A percentile compares a stretch with the other conserved stretches of the same genome.
Conservation (phyloP, 2,329 filamentous ascomycete species). For the Trichophyton rubrum region DNA sequence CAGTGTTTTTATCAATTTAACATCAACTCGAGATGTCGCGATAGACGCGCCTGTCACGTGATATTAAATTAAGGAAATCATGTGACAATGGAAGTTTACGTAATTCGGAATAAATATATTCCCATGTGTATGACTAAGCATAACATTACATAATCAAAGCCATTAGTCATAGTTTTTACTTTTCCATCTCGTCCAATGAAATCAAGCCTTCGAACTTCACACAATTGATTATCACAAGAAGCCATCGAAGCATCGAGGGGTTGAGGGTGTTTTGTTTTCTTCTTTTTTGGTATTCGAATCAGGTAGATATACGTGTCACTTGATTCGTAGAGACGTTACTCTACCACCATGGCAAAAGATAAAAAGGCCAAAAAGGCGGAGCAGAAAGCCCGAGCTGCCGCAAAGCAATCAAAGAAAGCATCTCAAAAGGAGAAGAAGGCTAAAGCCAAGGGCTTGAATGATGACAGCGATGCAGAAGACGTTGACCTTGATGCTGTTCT, state of each 20-base stretch:
- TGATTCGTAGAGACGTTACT: not conserved
- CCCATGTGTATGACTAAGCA: not conserved
- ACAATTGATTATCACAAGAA: not conserved
- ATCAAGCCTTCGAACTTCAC: not conserved
- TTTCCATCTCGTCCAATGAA: not conserved
- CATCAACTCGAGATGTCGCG: slow-evolving; percentile 1
- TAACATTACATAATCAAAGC: not conserved
- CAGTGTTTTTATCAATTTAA: not conserved
- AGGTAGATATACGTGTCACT: not conserved
- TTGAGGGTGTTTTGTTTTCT: not conserved
- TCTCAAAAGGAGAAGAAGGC: slow-evolving; percentile 63
- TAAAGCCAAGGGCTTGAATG: slow-evolving; percentile 53
- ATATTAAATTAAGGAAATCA: not conserved
- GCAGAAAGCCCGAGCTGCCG: slow-evolving; percentile 44
- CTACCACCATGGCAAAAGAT: slow-evolving; percentile 39
- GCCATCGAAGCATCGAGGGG: not conserved
- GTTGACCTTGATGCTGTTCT: slow-evolving; percentile 87
- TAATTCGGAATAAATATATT: not conserved
- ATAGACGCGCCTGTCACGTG: not conserved
- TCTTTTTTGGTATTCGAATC: no score
- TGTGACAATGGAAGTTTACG: not conserved
- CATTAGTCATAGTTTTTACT: not conserved
- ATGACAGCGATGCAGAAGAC: slow-evolving; percentile 82
- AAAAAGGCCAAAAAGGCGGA: slow-evolving; percentile 46
- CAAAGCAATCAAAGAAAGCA: slow-evolving; percentile 80